phyloP scores from a whole-genome alignment of 2,329 filamentous ascomycete species.

The Coniochaeta sp. region DNA sequence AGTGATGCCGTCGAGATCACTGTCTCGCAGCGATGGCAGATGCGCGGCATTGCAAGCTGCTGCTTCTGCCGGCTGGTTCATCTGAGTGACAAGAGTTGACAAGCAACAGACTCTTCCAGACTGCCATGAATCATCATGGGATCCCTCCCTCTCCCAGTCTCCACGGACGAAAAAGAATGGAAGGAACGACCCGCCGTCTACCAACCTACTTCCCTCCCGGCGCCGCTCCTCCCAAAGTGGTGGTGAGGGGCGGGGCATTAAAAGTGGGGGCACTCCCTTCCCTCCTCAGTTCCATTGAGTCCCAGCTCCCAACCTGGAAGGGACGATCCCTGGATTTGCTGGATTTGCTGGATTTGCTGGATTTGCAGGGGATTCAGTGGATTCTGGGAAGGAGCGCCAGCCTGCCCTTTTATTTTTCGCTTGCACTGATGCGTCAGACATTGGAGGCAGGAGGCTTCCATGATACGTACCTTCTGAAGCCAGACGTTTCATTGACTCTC shows the following conservation, averaged over 20 bases:
- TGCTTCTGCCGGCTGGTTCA: too few species aligned
- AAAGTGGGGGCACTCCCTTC: neutral
- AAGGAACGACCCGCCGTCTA: neutral
- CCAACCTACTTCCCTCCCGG: neutral
- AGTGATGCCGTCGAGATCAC: neutral
- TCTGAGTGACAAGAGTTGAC: too few species aligned
- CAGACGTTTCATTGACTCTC: neutral
- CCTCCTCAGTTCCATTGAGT: too few species aligned
- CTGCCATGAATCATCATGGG: too few species aligned
- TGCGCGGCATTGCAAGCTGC: too few species aligned
- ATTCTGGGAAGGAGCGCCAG: neutral
- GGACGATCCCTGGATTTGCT: neutral
- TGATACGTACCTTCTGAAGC: neutral
- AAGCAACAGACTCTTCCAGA: too few species aligned
- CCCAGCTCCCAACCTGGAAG: too few species aligned
- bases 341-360: too few species aligned
- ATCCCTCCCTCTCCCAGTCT: too few species aligned
- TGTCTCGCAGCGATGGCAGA: neutral
- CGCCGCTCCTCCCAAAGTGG: neutral
- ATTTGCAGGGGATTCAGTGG: neutral
- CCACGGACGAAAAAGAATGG: neutral
- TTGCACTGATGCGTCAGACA: constrained; percentile 2
- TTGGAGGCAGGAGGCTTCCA: neutral
- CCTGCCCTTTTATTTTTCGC: neutral
- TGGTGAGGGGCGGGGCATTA: neutral